Evolutionary conservation across 371 early-diverging fungal species (phyloP), one percentile per base, ranked within the genome.

Genomic region (Rhizopus stolonifer): DNA sequence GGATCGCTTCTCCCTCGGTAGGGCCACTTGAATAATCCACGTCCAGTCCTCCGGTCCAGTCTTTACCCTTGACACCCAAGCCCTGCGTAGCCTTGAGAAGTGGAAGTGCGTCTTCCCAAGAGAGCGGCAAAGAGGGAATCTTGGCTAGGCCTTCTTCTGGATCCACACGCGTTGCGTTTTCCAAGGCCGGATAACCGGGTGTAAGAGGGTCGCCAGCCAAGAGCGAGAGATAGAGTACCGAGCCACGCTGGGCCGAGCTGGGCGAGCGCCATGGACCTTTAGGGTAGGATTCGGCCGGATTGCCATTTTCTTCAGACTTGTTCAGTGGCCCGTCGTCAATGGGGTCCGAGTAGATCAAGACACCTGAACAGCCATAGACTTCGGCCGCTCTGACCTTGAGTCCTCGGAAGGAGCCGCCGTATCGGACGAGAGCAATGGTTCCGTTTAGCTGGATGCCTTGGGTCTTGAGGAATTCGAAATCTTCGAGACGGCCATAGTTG

Each of bases 91-190:
- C 81, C 13, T 69, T 72, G 1, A 85, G 70, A 11, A 85, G 51
- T 4, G 83, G 83, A 17, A 73, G 54, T 18, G 88, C 88, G 55
- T 87, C 86, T 40, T 67, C 62, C 64, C 81, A 87, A 0, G 85
- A 82, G n/a, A 88, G 63, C 3, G 88, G 88, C 13, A 88, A 66
- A 1, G 86, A 83, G 1, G 88, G 88, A 25, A 88, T 88, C 14
- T 62, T 64, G 54, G 81, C 61, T n/a, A 88, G 52, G 29, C 55
- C 76, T 13, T 45, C 79, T 29, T 77, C 75, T 13, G 53, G 60
- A 0, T 65, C 61, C 15, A 88, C 56, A 33, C 86, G 76, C 3
- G 62, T 63, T 0, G 82, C 83, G 57, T 82, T 66, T 51, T 76
- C 65, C 6, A 74, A 77, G 2, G 87, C 72, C 13, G 88, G 64